Conservation (phyloP, 2,329 filamentous ascomycete genomes). For the Aspergillus ochraceus region DNA sequence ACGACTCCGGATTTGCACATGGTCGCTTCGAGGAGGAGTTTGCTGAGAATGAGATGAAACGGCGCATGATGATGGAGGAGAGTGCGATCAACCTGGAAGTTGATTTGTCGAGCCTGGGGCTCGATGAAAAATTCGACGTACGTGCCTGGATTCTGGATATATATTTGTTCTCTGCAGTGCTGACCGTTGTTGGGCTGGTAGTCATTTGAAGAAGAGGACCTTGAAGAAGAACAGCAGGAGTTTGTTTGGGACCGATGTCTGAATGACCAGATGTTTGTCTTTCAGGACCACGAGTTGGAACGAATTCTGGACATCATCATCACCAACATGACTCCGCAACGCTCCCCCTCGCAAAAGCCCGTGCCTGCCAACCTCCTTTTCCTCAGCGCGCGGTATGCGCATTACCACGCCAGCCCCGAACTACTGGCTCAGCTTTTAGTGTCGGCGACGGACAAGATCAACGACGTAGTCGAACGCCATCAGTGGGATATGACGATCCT, state of each 20-base stretch:
- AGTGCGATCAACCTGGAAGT: slow-evolving; percentile 96
- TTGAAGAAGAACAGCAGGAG: slow-evolving; percentile 85
- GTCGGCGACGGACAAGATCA: slow-evolving; percentile 92
- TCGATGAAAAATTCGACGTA: slow-evolving; percentile 94
- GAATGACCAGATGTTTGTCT: slow-evolving; percentile 99
- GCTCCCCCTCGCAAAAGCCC: slow-evolving; percentile 94
- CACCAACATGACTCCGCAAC: slow-evolving; percentile 95
- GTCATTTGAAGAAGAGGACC: slow-evolving; percentile 77
- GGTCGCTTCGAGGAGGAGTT: slow-evolving; percentile 96
- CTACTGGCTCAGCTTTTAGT: slow-evolving; percentile 77
- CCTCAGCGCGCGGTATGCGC: slow-evolving; percentile 89
- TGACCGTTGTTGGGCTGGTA: slow-evolving; percentile 13
- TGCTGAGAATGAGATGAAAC: slow-evolving; percentile 91
- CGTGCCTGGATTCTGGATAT: slow-evolving; percentile 25
- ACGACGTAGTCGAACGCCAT: slow-evolving; percentile 88
- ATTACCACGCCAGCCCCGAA: slow-evolving; percentile 89
- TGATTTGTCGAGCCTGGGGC: slow-evolving; percentile 88
- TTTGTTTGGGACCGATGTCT: slow-evolving; percentile 95
- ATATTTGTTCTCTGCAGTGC: not conserved
- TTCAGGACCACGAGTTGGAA: slow-evolving; percentile 90
- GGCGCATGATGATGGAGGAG: slow-evolving; percentile 96
- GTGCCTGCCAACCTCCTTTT: slow-evolving; percentile 98
- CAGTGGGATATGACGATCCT: slow-evolving; percentile 99
- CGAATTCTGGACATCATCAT: slow-evolving; percentile 93
- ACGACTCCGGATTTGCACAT: slow-evolving; percentile 86